Evolutionary conservation across 2,329 filamentous ascomycete genomes (phyloP), one percentile per base, ranked within the genome.

Genomic region (Fusarium sublunatum): DNA sequence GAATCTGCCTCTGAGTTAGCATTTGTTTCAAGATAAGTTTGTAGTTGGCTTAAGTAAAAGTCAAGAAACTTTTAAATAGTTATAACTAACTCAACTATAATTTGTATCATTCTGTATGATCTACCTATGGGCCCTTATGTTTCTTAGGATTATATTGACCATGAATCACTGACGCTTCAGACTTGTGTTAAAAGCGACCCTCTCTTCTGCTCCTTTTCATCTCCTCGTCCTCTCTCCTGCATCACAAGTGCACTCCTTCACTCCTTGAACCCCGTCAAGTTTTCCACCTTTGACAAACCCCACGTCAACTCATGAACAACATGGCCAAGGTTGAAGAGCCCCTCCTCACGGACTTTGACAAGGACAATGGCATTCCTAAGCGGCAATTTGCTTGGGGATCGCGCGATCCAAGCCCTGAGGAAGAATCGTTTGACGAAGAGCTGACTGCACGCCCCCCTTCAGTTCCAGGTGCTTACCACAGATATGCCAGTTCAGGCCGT

Each of bases 361-460:
- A 51, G n/a, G 28, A 40, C 2, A 53, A 50, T 25, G 63, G 63
- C 4, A 60, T 64, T 29, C 63, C 63, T 3, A 40, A 10, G 13
- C 31, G 15, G 3, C 62, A 65, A 32, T 67, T 58, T 26, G 28
- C 41, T 10, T 66, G 59, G 59, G 63, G 64, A 3, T 22, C 54
- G 15, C 26, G 41, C 22, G 11, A 41, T 15, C 13, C 49, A 28
- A 28, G 24, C 7, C 35, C 48, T 9, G 13, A 46, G 7, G 43
- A 50, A 26, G 59, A 52, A 7, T 38, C 47, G 4, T 56, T 64
- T n/a, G 53, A 65, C 41, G 64, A 63, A 29, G 52, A 65, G 15
- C 55, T 55, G n/a, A 55, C 55, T 40, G 63, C 66, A 6, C 43
- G 35, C 7, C 54, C 53, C 15, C 64, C 66, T 4, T 43, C 25